Conservation (phyloP, 2,329 filamentous ascomycete species). For the Pseudogymnoascus sp. region DNA sequence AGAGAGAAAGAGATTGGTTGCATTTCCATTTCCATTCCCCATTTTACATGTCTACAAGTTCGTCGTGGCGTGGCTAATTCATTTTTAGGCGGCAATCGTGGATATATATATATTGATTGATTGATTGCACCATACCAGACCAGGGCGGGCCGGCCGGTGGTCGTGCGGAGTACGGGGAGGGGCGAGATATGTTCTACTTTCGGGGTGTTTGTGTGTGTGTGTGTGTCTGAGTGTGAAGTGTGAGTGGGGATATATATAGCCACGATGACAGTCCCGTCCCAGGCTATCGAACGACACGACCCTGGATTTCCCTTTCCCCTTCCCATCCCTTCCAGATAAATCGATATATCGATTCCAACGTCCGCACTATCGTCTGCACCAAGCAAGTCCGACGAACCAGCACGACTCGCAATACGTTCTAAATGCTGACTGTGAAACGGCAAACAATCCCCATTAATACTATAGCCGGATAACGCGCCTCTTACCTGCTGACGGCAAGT, state of each 20-base stretch:
- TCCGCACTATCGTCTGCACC: not conserved
- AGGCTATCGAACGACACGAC: not conserved
- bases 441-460: not conserved
- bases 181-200: not conserved
- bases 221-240: no score
- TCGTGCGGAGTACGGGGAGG: not conserved
- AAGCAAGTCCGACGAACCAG: not conserved
- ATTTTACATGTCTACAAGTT: not conserved
- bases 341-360: not conserved
- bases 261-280: not conserved
- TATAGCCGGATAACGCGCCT: not conserved
- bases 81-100: conserved; percentile 6
- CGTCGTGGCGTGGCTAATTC: conserved; percentile 1
- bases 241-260: not conserved
- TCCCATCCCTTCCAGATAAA: not conserved
- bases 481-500: not conserved
- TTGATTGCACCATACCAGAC: not conserved
- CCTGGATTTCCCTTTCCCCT: not conserved
- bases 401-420: no score
- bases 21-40: not conserved
- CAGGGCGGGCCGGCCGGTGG: not conserved
- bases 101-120: not conserved
- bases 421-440: not conserved
- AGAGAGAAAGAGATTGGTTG: no score
- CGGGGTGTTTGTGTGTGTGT: not conserved